Percentiles rank a stretch among this genome's conserved stretches.
Conservation (phyloP, 208 protist species). For the Acanthamoeba royreba region DNA sequence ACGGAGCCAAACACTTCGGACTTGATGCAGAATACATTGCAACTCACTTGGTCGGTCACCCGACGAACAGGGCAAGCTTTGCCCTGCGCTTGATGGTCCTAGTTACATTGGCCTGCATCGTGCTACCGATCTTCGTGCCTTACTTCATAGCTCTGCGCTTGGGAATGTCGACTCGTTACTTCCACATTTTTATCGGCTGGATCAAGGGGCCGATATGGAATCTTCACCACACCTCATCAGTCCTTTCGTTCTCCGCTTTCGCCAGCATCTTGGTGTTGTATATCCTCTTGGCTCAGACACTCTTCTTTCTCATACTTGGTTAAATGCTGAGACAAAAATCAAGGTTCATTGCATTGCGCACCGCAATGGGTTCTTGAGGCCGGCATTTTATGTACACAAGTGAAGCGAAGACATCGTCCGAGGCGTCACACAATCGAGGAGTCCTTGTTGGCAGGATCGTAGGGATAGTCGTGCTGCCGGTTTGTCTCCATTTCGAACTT, state of each 20-base stretch:
- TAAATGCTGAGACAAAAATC: no score
- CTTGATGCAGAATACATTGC: neutral
- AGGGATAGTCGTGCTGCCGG: neutral
- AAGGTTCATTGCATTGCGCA: no score
- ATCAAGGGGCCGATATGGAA: neutral
- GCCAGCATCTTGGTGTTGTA: no score
- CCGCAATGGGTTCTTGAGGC: no score
- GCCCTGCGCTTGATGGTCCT: neutral
- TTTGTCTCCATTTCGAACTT: constrained; percentile 23
- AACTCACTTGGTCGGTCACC: neutral
- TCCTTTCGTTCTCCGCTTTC: neutral
- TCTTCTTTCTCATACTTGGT: no score
- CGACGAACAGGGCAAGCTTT: neutral
- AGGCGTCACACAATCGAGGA: constrained; percentile 26
- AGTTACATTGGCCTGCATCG: neutral
- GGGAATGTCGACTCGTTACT: neutral
- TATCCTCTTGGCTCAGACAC: no score
- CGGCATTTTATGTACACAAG: no score
- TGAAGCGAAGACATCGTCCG: no score
- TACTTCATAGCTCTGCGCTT: neutral
- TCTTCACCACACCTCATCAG: neutral
- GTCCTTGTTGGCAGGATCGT: neutral
- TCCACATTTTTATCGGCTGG: neutral
- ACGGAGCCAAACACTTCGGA: neutral
- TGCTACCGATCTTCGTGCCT: neutral